Base-by-base conservation (phyloP, 192 early-diverging fungal genomes). In the Entomortierella chlamydospora region DNA sequence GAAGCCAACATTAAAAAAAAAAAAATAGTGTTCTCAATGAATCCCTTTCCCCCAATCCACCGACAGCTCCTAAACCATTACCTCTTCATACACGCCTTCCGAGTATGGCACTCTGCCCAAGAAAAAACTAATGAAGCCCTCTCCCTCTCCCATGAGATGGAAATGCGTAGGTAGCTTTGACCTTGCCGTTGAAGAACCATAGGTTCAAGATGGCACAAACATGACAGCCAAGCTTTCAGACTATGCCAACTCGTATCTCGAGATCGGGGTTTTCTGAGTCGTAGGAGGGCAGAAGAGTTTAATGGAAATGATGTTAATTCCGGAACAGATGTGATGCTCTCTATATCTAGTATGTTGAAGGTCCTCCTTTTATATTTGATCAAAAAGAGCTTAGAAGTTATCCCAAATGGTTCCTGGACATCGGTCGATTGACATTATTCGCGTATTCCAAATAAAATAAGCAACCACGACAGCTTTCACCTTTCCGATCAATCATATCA, bases 51-150 rank as follows among this genome's bases (percentile, higher is more conserved):
- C 18, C 50, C 54, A 56, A 56, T 25, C 28, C 23, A 56, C 10
- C 28, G 5, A 30, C 54, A 30, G 29, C 54, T 56, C 28, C 54
- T 56, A 25, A 30, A 30, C 54, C 54, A 29, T 18, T 6, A 30
- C 54, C 54, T 30, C 54, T 51, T 51, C 50, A 17, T 51, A 51
- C 50, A 51, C 50, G 18, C 50, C 50, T 51, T 51, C 50, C 50
- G 50, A 51, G 50, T 5, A 51, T 51, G 50, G n/a, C 50, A 51
- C 50, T n/a, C 50, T 51, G 50, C 18, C 50, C 17, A 51, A 51
- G 50, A 51, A 17, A 51, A 51, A 51, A 17, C 50, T 5, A 51
- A 51, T 51, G n/a, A 51, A 51, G 18, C n/a, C n/a, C n/a, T n/a
- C n/a, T n/a, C 5, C 50, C 50, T 51, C 50, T 15, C 50, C 50